Conservation (phyloP, 2,329 filamentous ascomycete genomes). For the Phyllosticta paracitricarpa region DNA sequence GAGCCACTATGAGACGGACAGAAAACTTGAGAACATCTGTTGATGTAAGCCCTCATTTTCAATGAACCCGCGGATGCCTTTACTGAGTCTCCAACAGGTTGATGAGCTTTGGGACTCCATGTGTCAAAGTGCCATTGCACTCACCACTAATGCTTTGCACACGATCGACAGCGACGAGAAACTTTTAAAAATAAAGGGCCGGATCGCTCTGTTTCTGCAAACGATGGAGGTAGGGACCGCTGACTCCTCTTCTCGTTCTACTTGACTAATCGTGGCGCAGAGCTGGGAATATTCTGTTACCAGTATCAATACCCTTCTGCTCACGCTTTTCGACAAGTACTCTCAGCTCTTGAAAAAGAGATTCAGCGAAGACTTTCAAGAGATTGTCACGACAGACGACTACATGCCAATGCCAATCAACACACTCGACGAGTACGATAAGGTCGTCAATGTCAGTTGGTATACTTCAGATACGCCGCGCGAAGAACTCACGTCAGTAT, state of each 20-base stretch:
- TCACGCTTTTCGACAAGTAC: slow-evolving; percentile 90
- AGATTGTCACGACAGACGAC: slow-evolving; percentile 84
- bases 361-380: slow-evolving; percentile 93
- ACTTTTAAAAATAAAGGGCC: slow-evolving; percentile 86
- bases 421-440: slow-evolving; percentile 81
- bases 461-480: slow-evolving; percentile 73
- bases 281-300: slow-evolving; percentile 83
- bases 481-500: slow-evolving; percentile 61
- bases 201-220: slow-evolving; percentile 89
- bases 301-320: slow-evolving; percentile 70
- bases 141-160: slow-evolving; percentile 70
- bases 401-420: slow-evolving; percentile 99
- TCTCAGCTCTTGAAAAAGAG: slow-evolving; percentile 79
- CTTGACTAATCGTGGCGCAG: slow-evolving; percentile 32
- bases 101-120: slow-evolving; percentile 98
- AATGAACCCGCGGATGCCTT: not conserved
- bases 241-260: not conserved
- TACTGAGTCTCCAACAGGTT: slow-evolving; percentile 43
- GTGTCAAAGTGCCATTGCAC: slow-evolving; percentile 74
- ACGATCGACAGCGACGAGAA: slow-evolving; percentile 81
- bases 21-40: slow-evolving; percentile 71
- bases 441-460: slow-evolving; percentile 94
- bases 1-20: slow-evolving; percentile 78
- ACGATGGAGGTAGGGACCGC: slow-evolving; percentile 72
- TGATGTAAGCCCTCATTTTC: slow-evolving; percentile 50